A percentile compares a stretch with the other conserved stretches of the same genome.
phyloP scores from a whole-genome alignment of 2,329 filamentous ascomycete genomes.

The Penicillium sp. region DNA sequence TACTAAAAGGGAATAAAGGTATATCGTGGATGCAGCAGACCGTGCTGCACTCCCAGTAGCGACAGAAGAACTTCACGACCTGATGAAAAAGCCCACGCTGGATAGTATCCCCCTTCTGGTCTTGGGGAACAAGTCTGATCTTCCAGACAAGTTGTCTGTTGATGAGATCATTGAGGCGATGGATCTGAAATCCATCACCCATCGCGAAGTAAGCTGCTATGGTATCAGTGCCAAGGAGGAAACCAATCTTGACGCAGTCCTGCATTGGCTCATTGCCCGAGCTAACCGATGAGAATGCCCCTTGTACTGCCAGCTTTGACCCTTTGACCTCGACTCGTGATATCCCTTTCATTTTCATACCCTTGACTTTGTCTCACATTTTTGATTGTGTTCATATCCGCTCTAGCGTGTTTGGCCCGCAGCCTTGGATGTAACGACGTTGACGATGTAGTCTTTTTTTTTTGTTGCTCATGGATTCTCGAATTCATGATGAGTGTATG shows the following conservation, averaged over 20 bases:
- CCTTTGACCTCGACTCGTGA: neutral
- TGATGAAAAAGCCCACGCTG: constrained; percentile 80
- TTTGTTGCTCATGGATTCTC: neutral
- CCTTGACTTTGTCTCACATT: constrained; percentile 10
- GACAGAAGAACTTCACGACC: constrained; percentile 84
- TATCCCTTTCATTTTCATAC: constrained; percentile 12
- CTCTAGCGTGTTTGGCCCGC: constrained; percentile 33
- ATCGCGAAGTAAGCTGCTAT: constrained; percentile 96
- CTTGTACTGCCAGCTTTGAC: neutral
- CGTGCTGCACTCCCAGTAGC: constrained; percentile 74
- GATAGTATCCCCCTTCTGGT: constrained; percentile 90
- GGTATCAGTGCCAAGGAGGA: constrained; percentile 98
- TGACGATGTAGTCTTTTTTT: constrained; percentile 41
- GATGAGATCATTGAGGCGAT: constrained; percentile 94
- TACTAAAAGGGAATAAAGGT: constrained; percentile 48
- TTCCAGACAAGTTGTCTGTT: constrained; percentile 84
- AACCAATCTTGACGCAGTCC: constrained; percentile 93
- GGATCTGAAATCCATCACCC: constrained; percentile 82
- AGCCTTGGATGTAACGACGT: constrained; percentile 50
- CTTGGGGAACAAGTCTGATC: constrained; percentile 94
- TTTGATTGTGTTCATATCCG: constrained; percentile 18
- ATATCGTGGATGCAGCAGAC: constrained; percentile 97
- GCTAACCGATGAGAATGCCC: constrained; percentile 62
- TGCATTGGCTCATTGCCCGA: constrained; percentile 93
- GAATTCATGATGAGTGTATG: constrained; percentile 5